phyloP scores from a whole-genome alignment of 2,329 filamentous ascomycete species.

The Alternaria postmessia region DNA sequence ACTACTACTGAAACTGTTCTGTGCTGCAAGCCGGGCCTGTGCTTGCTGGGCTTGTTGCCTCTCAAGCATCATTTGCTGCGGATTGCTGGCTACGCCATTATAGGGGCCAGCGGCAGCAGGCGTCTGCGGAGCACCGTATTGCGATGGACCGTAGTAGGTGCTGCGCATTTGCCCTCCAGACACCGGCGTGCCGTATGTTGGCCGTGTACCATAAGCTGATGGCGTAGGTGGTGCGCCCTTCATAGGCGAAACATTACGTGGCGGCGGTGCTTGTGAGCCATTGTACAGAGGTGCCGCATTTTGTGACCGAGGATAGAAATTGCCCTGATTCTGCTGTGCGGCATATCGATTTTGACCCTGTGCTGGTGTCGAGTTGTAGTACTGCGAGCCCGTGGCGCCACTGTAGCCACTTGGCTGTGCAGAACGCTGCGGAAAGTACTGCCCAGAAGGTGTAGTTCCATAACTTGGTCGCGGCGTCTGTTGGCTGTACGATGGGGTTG shows the following conservation, averaged over 20 bases:
- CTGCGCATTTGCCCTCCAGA: conserved; percentile 42
- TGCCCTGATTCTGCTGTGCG: conserved; percentile 38
- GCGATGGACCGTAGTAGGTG: conserved; percentile 45
- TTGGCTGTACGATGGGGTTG: conserved; percentile 40
- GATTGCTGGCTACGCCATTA: conserved; percentile 32
- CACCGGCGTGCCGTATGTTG: conserved; percentile 39
- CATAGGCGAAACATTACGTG: conserved; percentile 48
- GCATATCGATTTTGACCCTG: conserved; percentile 46
- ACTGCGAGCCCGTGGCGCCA: conserved; percentile 41
- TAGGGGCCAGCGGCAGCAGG: conserved; percentile 33
- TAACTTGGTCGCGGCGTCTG: conserved; percentile 44
- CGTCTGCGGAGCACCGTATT: conserved; percentile 44
- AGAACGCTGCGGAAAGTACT: conserved; percentile 45
- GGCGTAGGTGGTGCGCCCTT: conserved; percentile 37
- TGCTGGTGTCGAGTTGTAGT: conserved; percentile 43
- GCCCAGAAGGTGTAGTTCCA: conserved; percentile 31
- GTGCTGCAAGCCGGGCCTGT: conserved; percentile 47
- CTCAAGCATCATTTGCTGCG: conserved; percentile 49
- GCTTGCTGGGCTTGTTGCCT: conserved; percentile 47
- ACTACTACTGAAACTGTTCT: conserved; percentile 44
- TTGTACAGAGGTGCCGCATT: conserved; percentile 46
- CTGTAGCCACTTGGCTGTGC: conserved; percentile 39
- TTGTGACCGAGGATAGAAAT: conserved; percentile 46
- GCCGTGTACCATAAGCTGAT: conserved; percentile 38
- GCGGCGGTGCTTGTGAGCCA: conserved; percentile 37